A percentile compares a stretch with the other conserved stretches of the same genome.
These are phyloP conservation scores for Pseudozyma thailandica DNA, from an alignment of 1,284 basidiomycete species.

Conservation along the genomic window DNA sequence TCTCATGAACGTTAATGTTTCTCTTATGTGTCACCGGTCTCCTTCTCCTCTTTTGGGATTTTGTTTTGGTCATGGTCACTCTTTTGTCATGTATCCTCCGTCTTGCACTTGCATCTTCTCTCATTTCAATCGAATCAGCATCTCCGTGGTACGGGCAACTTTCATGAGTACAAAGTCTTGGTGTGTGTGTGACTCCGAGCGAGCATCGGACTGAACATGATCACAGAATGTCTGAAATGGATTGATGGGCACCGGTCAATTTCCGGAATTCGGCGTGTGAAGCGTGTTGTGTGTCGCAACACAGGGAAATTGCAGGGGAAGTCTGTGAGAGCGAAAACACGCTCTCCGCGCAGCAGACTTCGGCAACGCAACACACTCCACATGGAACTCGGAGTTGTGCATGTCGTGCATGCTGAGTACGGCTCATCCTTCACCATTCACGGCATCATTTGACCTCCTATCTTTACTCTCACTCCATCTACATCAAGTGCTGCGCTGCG, in stretches of 20 bases:
- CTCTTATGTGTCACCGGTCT: neutral
- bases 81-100: slow-evolving; percentile 12
- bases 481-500: no score
- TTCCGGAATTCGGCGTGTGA: neutral
- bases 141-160: neutral
- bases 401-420: neutral
- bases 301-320: no score
- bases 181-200: no score
- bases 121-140: slow-evolving; percentile 4
- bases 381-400: neutral
- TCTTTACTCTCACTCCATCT: neutral
- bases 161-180: neutral
- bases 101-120: slow-evolving; percentile 5
- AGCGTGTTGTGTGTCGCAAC: neutral
- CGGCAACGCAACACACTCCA: neutral
- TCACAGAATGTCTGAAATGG: no score
- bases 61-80: slow-evolving; percentile 18
- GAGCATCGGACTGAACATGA: neutral
- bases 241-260: no score
- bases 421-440: neutral
- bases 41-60: neutral
- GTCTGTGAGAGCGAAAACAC: no score
- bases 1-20: no score
- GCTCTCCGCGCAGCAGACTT: no score
- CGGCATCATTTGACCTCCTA: neutral